Percentiles rank a stretch among this genome's conserved stretches.
Evolutionary conservation across 257 asterid genomes (phyloP).

Genomic region (Mitragyna speciosa): DNA sequence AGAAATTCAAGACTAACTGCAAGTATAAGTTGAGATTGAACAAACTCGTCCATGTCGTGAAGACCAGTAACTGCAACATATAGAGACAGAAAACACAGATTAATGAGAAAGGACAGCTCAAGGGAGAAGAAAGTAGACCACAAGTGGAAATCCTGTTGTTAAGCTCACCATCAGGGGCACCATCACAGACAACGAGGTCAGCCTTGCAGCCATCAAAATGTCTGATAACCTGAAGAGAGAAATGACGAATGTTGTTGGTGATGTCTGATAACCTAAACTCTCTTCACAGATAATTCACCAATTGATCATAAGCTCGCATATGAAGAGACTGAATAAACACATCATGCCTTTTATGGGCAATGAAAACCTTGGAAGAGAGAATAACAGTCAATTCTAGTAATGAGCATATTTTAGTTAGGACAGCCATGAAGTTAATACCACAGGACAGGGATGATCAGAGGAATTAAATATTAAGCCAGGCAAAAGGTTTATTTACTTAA

Average conservation of each 20-base stretch:
- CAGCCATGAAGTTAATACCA: constrained; percentile 4
- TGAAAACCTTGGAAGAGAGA: background rate
- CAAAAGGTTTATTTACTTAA: background rate
- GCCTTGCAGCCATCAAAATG: constrained; percentile 99
- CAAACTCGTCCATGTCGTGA: constrained; percentile 99
- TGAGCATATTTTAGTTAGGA: background rate
- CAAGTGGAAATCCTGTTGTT: constrained; percentile 12
- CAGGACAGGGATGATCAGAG: background rate
- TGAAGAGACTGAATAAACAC: background rate
- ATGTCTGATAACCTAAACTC: background rate
- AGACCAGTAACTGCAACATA: constrained; percentile 84
- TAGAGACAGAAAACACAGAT: constrained; percentile 7
- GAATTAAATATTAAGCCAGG: background rate
- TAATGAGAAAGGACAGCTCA: background rate
- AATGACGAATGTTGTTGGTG: background rate
- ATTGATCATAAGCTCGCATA: background rate
- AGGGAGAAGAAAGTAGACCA: background rate
- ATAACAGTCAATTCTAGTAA: background rate
- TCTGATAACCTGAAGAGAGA: constrained; percentile 71
- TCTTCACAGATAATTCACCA: background rate
- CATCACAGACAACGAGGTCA: constrained; percentile 98
- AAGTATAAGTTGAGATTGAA: constrained; percentile 93
- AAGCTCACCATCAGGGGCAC: constrained; percentile 97
- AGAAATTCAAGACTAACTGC: constrained; percentile 55
- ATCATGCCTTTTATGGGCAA: background rate